Conservation (phyloP, 352 stramenopile genomes). For the Phytophthora syringae region DNA sequence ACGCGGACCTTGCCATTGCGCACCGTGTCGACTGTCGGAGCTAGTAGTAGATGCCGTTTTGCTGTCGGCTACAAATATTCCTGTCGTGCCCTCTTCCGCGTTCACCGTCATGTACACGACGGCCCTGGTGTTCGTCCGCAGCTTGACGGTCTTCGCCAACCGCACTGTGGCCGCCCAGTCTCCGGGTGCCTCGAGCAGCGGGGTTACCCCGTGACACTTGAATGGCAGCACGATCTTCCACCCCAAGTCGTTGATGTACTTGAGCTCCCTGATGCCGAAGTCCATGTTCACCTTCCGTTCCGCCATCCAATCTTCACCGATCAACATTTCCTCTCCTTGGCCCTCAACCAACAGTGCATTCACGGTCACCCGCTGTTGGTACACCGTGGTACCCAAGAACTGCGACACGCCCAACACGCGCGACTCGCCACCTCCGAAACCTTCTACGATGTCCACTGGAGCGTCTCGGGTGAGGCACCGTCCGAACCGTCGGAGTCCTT, state of each 20-base stretch:
- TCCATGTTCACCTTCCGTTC: neutral
- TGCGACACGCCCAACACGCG: neutral
- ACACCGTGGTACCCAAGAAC: constrained; percentile 3
- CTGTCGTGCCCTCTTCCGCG: neutral
- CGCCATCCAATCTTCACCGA: constrained; percentile 5
- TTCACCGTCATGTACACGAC: constrained; percentile 7
- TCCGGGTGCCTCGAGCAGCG: neutral
- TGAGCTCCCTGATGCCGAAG: neutral
- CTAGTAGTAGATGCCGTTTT: constrained; percentile 5
- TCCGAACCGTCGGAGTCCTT: neutral
- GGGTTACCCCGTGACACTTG: neutral
- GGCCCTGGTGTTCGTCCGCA: constrained; percentile 4
- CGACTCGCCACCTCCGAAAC: neutral
- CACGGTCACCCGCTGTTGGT: neutral
- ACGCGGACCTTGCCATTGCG: neutral
- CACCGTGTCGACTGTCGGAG: neutral
- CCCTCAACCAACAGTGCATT: neutral
- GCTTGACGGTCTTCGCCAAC: constrained; percentile 5
- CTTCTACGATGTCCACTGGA: neutral
- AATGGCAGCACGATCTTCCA: neutral
- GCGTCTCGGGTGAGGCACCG: neutral
- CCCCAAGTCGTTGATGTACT: neutral
- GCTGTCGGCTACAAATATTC: neutral
- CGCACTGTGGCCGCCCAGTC: neutral
- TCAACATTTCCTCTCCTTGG: neutral